Conservation (phyloP, 192 early-diverging fungal species). For the Coemansia sp. region DNA sequence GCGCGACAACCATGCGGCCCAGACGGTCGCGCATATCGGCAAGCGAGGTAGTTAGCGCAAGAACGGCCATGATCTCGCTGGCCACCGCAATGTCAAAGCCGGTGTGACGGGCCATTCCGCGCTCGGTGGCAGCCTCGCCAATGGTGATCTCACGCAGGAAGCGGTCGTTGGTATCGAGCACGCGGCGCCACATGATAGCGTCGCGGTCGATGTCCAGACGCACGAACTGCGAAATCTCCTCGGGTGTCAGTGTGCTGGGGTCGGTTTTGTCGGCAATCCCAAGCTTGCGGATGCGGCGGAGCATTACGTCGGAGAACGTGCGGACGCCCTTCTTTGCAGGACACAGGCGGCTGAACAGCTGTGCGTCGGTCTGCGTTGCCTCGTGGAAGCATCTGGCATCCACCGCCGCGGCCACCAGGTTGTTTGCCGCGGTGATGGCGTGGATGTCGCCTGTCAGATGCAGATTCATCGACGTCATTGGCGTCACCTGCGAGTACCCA, state of each 20-base stretch:
- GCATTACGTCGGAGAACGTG: slow-evolving; percentile 81
- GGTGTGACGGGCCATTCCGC: slow-evolving; percentile 81
- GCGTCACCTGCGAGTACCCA: slow-evolving; percentile 98
- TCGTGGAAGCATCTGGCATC: slow-evolving; percentile 99
- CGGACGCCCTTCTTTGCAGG: slow-evolving; percentile 86
- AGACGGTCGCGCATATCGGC: slow-evolving; percentile 90
- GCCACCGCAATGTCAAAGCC: slow-evolving; percentile 99
- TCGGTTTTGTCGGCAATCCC: slow-evolving; percentile 75
- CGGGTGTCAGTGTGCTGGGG: slow-evolving; percentile 75
- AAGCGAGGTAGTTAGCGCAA: slow-evolving; percentile 88
- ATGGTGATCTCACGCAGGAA: slow-evolving; percentile 91
- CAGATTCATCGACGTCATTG: slow-evolving; percentile 99
- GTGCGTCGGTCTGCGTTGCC: slow-evolving; percentile 65
- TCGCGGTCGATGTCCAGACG: slow-evolving; percentile 94
- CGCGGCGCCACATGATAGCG: slow-evolving; percentile 95
- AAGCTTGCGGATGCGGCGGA: slow-evolving; percentile 71
- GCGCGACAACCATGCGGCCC: slow-evolving; percentile 94
- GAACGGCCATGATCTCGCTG: slow-evolving; percentile 96
- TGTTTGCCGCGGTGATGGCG: slow-evolving; percentile 96
- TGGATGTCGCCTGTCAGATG: slow-evolving; percentile 99
- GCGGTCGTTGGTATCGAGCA: slow-evolving; percentile 95
- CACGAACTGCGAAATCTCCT: slow-evolving; percentile 78
- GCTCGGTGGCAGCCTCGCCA: slow-evolving; percentile 85
- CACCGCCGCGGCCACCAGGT: slow-evolving; percentile 95
- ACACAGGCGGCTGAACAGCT: slow-evolving; percentile 85